phyloP scores from a whole-genome alignment of 2,329 filamentous ascomycete genomes.

The Talaromyces sp. region DNA sequence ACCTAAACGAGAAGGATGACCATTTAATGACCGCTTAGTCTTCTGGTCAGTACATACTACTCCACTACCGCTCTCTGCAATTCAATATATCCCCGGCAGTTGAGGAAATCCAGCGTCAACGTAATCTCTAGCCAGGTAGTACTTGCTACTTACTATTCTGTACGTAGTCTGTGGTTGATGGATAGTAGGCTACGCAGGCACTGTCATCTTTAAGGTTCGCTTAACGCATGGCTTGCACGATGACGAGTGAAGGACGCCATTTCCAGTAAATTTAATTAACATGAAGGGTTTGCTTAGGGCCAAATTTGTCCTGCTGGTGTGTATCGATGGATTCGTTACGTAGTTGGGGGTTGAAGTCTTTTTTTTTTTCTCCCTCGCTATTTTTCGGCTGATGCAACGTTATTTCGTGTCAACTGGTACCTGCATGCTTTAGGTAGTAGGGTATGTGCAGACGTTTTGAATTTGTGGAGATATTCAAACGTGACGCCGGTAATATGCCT shows the following conservation, averaged over 20 bases:
- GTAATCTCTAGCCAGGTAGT: not conserved
- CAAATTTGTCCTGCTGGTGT: not conserved
- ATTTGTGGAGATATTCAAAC: not conserved
- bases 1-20: not conserved
- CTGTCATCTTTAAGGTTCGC: not conserved
- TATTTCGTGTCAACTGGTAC: too few species aligned
- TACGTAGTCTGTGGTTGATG: not conserved
- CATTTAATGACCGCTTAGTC: not conserved
- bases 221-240: too few species aligned
- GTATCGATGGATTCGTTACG: not conserved
- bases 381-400: slow-evolving; percentile 1
- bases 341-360: not conserved
- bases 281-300: not conserved
- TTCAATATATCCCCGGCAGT: not conserved
- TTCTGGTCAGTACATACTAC: not conserved
- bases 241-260: too few species aligned
- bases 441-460: not conserved
- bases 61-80: too few species aligned
- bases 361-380: not conserved
- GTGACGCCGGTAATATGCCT: too few species aligned
- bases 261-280: too few species aligned
- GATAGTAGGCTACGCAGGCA: not conserved
- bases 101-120: not conserved
- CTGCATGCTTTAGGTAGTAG: not conserved
- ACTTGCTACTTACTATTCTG: too few species aligned